Evolutionary conservation across 2,329 filamentous ascomycete species (phyloP).

Genomic region (Diaporthe citri): DNA sequence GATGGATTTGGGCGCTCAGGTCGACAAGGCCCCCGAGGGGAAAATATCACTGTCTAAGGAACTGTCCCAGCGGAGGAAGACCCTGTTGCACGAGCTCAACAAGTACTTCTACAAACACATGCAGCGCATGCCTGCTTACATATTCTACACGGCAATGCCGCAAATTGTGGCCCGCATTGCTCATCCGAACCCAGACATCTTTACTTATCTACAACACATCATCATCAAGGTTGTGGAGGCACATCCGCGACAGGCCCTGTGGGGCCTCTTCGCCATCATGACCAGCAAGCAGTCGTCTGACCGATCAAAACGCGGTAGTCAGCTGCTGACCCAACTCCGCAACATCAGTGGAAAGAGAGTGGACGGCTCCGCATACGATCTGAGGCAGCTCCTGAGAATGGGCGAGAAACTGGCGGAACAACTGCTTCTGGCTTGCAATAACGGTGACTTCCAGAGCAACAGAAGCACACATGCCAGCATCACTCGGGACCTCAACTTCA

Average conservation of each 20-base stretch:
- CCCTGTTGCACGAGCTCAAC: conserved; percentile 78
- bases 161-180: conserved; percentile 97
- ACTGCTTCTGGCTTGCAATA: conserved; percentile 83
- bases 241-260: conserved; percentile 93
- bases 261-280: conserved; percentile 89
- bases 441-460: conserved; percentile 78
- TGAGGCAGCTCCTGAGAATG: conserved; percentile 79
- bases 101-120: conserved; percentile 85
- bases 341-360: conserved; percentile 60
- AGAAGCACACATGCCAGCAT: conserved; percentile 79
- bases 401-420: conserved; percentile 89
- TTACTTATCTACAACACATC: conserved; percentile 80
- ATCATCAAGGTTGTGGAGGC: conserved; percentile 86
- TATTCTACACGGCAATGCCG: conserved; percentile 86
- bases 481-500: conserved; percentile 83
- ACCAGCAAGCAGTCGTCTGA: conserved; percentile 81
- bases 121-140: conserved; percentile 76
- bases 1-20: conserved; percentile 87
- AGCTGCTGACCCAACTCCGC: conserved; percentile 65
- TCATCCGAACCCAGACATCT: conserved; percentile 84
- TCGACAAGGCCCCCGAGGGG: conserved; percentile 71
- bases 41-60: conserved; percentile 66
- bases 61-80: conserved; percentile 68
- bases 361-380: conserved; percentile 67
- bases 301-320: conserved; percentile 66